Conservation (phyloP, 768 basidiomycete species). For the Kockovaella imperatae region DNA sequence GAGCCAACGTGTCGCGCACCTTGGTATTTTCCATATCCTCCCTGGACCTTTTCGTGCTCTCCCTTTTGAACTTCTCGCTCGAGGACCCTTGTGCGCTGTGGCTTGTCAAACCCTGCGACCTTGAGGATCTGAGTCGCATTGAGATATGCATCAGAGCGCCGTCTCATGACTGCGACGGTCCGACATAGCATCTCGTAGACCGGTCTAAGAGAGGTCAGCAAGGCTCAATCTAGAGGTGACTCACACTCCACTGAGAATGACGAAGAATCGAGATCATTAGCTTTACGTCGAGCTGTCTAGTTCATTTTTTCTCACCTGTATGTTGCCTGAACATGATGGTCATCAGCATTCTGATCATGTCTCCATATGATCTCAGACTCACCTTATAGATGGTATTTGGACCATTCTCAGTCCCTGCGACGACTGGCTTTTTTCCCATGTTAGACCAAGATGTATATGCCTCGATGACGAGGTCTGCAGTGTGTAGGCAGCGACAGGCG, state of each 20-base stretch:
- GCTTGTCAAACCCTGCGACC: slow-evolving; percentile 98
- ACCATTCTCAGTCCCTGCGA: slow-evolving; percentile 27
- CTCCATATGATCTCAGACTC: slow-evolving; percentile 2
- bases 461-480: not conserved
- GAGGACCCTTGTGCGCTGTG: slow-evolving; percentile 90
- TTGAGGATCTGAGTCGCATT: slow-evolving; percentile 96
- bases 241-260: slow-evolving; percentile 41
- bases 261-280: slow-evolving; percentile 4
- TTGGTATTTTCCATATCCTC: slow-evolving; percentile 99
- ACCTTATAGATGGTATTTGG: slow-evolving; percentile 42
- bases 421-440: slow-evolving; percentile 38
- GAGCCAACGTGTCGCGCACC: slow-evolving; percentile 51
- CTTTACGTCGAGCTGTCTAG: not conserved
- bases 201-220: slow-evolving; percentile 21
- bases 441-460: not conserved
- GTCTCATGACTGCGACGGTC: slow-evolving; percentile 87
- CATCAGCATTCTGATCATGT: no score
- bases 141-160: slow-evolving; percentile 91
- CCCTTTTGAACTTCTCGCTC: slow-evolving; percentile 98
- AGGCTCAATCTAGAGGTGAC: slow-evolving; percentile 6
- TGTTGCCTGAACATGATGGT: slow-evolving; percentile 22
- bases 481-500: no score
- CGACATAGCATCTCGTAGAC: slow-evolving; percentile 45
- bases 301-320: slow-evolving; percentile 26
- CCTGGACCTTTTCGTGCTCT: slow-evolving; percentile 98